Conservation (phyloP, 1,139 yeast species). For the Ogataea hybrid region DNA sequence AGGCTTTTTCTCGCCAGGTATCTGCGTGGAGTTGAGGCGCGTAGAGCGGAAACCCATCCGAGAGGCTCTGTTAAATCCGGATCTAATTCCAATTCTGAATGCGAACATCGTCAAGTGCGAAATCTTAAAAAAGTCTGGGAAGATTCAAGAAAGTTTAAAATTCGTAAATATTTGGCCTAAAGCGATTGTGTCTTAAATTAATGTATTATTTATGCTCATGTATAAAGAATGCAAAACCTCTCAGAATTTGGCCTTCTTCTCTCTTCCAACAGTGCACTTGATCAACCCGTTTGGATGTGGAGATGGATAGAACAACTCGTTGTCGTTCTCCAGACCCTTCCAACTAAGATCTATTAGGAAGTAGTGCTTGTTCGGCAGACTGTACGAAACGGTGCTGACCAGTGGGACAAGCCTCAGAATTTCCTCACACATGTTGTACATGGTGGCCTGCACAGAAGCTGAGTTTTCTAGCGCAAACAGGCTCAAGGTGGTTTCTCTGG, state of each 20-base stretch:
- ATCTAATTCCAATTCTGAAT: conserved; percentile 3
- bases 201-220: conserved; percentile 3
- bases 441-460: conserved; percentile 91
- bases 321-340: conserved; percentile 80
- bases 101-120: conserved; percentile 1
- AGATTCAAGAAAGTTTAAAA: too few species aligned
- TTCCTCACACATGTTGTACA: conserved; percentile 84
- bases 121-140: too few species aligned
- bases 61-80: neutral
- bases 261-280: conserved; percentile 78
- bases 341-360: conserved; percentile 75
- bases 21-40: conserved; percentile 11
- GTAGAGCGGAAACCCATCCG: conserved; percentile 1
- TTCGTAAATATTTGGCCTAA: too few species aligned
- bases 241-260: conserved; percentile 46
- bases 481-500: conserved; percentile 69
- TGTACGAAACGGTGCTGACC: conserved; percentile 64
- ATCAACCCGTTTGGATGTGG: conserved; percentile 92
- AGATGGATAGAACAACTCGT: conserved; percentile 83
- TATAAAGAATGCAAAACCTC: neutral
- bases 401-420: conserved; percentile 59
- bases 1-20: conserved; percentile 32
- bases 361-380: conserved; percentile 89
- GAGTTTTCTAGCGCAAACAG: conserved; percentile 83
- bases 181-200: too few species aligned